Evolutionary conservation across 2,329 filamentous ascomycete genomes (phyloP).

Genomic region (Exserohilum turcica): DNA sequence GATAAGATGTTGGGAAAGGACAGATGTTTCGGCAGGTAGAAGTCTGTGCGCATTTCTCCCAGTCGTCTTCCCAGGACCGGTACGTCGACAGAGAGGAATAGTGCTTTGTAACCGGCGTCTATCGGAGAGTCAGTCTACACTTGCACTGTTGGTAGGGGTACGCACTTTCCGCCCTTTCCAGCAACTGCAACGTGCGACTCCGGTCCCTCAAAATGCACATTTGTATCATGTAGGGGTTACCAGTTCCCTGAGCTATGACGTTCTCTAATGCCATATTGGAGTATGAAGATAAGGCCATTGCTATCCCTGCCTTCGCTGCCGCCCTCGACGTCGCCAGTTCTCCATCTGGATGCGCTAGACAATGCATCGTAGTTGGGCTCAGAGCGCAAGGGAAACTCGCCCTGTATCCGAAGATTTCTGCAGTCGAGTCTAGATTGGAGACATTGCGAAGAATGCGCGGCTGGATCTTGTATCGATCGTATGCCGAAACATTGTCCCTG

Average conservation of each 20-base stretch:
- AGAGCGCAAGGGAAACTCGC: slow-evolving; percentile 46
- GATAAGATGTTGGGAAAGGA: slow-evolving; percentile 52
- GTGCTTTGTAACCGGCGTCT: slow-evolving; percentile 53
- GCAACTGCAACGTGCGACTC: slow-evolving; percentile 48
- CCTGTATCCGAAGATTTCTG: slow-evolving; percentile 41
- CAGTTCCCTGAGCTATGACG: slow-evolving; percentile 58
- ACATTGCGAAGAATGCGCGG: slow-evolving; percentile 43
- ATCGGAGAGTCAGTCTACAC: not conserved
- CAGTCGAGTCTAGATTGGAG: slow-evolving; percentile 27
- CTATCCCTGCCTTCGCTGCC: slow-evolving; percentile 63
- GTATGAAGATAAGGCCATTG: slow-evolving; percentile 66
- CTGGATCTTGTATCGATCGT: slow-evolving; percentile 39
- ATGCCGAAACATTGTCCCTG: slow-evolving; percentile 41
- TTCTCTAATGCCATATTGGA: slow-evolving; percentile 65
- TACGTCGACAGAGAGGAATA: slow-evolving; percentile 62
- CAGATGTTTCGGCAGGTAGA: slow-evolving; percentile 53
- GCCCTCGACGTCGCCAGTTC: slow-evolving; percentile 66
- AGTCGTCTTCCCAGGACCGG: slow-evolving; percentile 60
- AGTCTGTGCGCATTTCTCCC: slow-evolving; percentile 61
- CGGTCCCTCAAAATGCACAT: slow-evolving; percentile 60
- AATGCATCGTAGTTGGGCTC: slow-evolving; percentile 67
- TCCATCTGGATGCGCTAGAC: slow-evolving; percentile 66
- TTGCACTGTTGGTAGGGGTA: not conserved
- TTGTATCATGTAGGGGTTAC: slow-evolving; percentile 55
- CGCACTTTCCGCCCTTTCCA: slow-evolving; percentile 48